Evolutionary conservation across 805 yeast species (phyloP).

Genomic region (Torulaspora franciscae): DNA sequence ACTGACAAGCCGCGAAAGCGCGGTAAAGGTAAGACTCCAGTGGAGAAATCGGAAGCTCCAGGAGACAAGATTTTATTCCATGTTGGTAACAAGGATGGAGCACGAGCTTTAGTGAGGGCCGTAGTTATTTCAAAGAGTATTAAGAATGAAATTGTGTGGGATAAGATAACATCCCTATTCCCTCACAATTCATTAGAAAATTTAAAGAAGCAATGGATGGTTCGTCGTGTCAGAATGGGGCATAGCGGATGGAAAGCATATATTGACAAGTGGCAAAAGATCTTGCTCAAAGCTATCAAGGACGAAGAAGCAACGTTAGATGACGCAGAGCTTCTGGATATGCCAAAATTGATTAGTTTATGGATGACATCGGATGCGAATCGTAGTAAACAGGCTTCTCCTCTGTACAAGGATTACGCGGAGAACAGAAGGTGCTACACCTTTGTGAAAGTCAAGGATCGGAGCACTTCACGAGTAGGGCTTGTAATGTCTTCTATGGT

Average conservation of each 20-base stretch:
- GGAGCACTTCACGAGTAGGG: conserved; percentile 35
- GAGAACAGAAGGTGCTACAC: conserved; percentile 47
- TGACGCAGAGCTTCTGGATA: conserved; percentile 49
- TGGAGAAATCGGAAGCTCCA: neutral
- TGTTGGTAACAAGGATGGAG: conserved; percentile 41
- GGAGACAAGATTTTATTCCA: conserved; percentile 14
- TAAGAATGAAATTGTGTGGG: conserved; percentile 61
- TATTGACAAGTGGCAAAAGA: conserved; percentile 57
- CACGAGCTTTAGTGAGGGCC: conserved; percentile 53
- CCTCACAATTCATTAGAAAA: conserved; percentile 40
- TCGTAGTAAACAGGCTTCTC: conserved; percentile 14
- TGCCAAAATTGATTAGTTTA: conserved; percentile 48
- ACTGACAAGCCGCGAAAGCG: neutral
- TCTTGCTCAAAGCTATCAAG: conserved; percentile 55
- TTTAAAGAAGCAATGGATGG: conserved; percentile 59
- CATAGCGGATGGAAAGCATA: conserved; percentile 50
- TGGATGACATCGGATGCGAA: conserved; percentile 58
- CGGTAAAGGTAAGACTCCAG: neutral
- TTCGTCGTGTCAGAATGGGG: conserved; percentile 56
- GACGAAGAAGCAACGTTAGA: conserved; percentile 47
- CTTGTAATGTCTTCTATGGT: conserved; percentile 61
- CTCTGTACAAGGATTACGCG: conserved; percentile 35
- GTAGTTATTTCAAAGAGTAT: conserved; percentile 66
- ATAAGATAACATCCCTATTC: conserved; percentile 48
- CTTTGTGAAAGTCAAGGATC: conserved; percentile 35